Conservation (phyloP, 139 green algal genomes). For the Chlorella sp. region DNA sequence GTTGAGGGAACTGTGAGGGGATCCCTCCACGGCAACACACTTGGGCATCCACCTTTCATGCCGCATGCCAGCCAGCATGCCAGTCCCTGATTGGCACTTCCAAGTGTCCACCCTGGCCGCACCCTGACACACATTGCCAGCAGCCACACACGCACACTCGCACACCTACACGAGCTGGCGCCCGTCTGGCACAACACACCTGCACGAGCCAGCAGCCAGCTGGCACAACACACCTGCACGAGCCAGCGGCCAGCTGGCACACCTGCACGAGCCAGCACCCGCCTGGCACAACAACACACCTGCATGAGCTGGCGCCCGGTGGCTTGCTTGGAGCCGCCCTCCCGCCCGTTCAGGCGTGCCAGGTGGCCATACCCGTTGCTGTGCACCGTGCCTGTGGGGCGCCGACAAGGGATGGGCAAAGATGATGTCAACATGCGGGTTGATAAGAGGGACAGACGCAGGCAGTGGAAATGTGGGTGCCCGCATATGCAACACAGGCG, state of each 20-base stretch:
- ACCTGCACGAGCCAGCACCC: slow-evolving; percentile 81
- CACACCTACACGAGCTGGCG: no score
- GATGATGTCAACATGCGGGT: not conserved
- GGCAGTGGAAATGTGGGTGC: not conserved
- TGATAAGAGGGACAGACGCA: not conserved
- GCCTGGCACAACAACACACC: no score
- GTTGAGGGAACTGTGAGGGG: not conserved
- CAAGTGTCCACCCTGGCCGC: no score
- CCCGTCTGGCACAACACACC: no score
- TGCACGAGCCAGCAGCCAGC: no score
- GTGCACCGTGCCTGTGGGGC: slow-evolving; percentile 89
- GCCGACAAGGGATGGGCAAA: not conserved
- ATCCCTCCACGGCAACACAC: not conserved
- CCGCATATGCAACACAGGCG: not conserved
- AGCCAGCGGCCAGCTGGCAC: not conserved
- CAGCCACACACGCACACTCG: no score
- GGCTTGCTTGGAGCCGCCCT: slow-evolving; percentile 60
- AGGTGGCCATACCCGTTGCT: slow-evolving; percentile 96
- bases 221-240: no score
- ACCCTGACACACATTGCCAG: no score
- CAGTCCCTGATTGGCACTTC: not conserved
- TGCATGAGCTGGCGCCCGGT: slow-evolving; percentile 83
- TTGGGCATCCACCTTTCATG: not conserved
- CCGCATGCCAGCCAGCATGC: not conserved
- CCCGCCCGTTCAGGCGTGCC: slow-evolving; percentile 82